These are phyloP conservation scores for Coniferiporia weirii DNA, from an alignment of 1,284 basidiomycete genomes.

Conservation along the genomic window DNA sequence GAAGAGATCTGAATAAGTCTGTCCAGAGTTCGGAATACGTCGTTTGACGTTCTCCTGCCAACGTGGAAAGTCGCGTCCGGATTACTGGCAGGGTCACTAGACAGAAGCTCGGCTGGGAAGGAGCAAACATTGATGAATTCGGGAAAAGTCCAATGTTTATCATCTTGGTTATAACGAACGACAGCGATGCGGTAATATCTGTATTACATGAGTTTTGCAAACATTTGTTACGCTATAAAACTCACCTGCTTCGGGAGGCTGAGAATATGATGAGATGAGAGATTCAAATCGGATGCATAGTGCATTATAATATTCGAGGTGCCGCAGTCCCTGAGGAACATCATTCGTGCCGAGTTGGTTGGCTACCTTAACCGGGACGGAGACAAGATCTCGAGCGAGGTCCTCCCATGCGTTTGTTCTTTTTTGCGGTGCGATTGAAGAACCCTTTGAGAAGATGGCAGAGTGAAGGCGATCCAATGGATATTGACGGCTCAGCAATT, in stretches of 20 bases:
- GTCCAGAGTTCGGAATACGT: conserved; percentile 50
- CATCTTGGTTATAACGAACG: conserved; percentile 47
- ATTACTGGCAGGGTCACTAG: conserved; percentile 42
- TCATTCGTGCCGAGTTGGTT: conserved; percentile 35
- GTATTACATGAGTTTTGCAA: not conserved
- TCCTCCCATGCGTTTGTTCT: conserved; percentile 59
- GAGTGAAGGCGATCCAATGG: conserved; percentile 63
- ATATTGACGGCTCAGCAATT: conserved; percentile 52
- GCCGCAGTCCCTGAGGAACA: conserved; percentile 33
- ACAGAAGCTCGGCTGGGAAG: conserved; percentile 66
- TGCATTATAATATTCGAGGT: conserved; percentile 47
- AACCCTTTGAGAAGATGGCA: conserved; percentile 36
- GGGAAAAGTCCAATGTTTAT: conserved; percentile 64
- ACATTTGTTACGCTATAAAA: not conserved
- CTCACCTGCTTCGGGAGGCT: conserved; percentile 28
- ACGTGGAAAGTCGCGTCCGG: conserved; percentile 33
- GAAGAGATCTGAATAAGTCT: conserved; percentile 40
- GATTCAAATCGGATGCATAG: conserved; percentile 52
- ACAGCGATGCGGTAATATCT: conserved; percentile 31
- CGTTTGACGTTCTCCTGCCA: conserved; percentile 2
- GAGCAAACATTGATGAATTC: conserved; percentile 29
- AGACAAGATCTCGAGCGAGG: conserved; percentile 52
- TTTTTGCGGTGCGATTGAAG: conserved; percentile 20
- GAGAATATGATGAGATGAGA: conserved; percentile 34
- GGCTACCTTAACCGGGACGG: conserved; percentile 62